phyloP scores from a whole-genome alignment of 345 rosid genomes.

The Camelina laxa region DNA sequence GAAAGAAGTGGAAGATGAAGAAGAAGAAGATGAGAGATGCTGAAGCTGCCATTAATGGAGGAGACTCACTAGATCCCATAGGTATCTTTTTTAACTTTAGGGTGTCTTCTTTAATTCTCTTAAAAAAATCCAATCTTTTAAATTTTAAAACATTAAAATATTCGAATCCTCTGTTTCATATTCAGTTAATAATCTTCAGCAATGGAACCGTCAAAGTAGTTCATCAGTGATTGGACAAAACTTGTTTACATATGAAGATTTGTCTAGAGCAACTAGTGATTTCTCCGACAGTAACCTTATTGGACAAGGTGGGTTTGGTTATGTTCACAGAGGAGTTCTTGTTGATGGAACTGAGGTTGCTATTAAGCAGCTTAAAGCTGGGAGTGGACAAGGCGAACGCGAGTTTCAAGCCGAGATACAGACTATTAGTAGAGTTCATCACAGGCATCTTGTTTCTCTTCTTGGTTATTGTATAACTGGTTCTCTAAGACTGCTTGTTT shows the following conservation, averaged over 20 bases:
- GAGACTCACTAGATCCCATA: not conserved
- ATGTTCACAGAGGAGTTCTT: conserved; percentile 72
- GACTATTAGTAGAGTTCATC: conserved; percentile 68
- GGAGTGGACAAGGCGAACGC: conserved; percentile 69
- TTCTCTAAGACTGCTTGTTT: conserved; percentile 69
- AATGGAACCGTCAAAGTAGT: conserved; percentile 49
- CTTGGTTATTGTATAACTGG: conserved; percentile 70
- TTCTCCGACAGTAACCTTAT: conserved; percentile 60
- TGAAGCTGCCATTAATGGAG: conserved; percentile 30
- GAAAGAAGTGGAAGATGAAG: conserved; percentile 17
- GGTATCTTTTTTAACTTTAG: conserved; percentile 22
- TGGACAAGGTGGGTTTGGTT: conserved; percentile 87
- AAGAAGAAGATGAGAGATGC: conserved; percentile 1
- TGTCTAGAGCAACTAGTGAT: conserved; percentile 57
- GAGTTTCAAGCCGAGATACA: conserved; percentile 77
- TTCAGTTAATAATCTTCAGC: conserved; percentile 39
- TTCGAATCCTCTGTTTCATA: conserved; percentile 33
- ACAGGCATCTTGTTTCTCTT: conserved; percentile 71
- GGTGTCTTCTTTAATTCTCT: conserved; percentile 25
- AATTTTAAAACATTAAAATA: not conserved
- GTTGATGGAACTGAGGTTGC: conserved; percentile 64
- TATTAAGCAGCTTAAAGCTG: conserved; percentile 70
- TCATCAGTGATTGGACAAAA: conserved; percentile 47
- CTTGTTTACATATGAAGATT: conserved; percentile 56
- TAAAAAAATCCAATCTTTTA: not conserved